phyloP scores from a whole-genome alignment of 2,329 filamentous ascomycete species.

The Teratosphaeria destructans region DNA sequence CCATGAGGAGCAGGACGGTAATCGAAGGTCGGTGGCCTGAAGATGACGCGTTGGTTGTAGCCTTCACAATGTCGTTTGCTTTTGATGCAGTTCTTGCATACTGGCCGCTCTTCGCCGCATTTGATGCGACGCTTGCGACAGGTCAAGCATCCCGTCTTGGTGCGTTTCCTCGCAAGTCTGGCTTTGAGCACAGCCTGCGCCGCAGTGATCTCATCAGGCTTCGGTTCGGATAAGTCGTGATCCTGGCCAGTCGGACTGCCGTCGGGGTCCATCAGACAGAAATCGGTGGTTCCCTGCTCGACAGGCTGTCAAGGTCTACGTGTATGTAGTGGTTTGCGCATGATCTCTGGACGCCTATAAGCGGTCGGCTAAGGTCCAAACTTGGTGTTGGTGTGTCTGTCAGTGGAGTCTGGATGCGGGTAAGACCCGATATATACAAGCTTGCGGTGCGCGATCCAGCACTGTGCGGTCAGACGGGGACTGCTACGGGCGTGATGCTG shows the following conservation, averaged over 20 bases:
- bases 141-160: conserved; percentile 87
- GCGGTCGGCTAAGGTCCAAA: neutral
- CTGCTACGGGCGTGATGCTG: neutral
- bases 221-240: neutral
- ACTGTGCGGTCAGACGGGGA: neutral
- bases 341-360: neutral
- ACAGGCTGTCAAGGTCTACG: neutral
- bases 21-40: conserved; percentile 60
- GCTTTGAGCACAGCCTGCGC: conserved; percentile 5
- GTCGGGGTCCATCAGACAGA: neutral
- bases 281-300: neutral
- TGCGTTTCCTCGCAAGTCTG: conserved; percentile 47
- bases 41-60: conserved; percentile 70
- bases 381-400: neutral
- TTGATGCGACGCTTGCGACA: conserved; percentile 94
- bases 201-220: neutral
- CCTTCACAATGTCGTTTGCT: conserved; percentile 77
- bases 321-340: neutral
- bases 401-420: neutral
- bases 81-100: conserved; percentile 75
- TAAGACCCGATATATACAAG: neutral
- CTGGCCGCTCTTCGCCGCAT: conserved; percentile 81
- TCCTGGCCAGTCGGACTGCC: neutral
- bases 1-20: conserved; percentile 40
- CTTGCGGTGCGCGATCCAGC: neutral